Evolutionary conservation across 768 basidiomycete genomes (phyloP).

Genomic region (Termitomyces sp.): DNA sequence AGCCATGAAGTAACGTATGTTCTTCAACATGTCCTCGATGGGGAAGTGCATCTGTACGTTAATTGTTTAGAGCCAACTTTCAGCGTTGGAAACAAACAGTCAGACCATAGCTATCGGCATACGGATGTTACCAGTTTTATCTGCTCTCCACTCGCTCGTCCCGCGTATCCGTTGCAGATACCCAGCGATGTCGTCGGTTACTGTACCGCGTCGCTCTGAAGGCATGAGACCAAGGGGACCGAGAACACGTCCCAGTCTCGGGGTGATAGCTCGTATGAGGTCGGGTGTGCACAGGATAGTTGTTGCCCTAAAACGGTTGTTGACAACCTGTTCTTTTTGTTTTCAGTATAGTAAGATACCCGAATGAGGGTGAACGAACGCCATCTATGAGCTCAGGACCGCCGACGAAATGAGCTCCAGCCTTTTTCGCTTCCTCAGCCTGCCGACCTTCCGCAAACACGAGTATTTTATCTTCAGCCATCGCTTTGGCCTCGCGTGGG

Average conservation of each 20-base stretch:
- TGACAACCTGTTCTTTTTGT: constrained; percentile 49
- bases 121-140: constrained; percentile 79
- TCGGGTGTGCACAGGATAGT: constrained; percentile 80
- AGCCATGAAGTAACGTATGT: constrained; percentile 69
- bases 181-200: constrained; percentile 81
- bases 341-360: constrained; percentile 1
- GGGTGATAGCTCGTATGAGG: constrained; percentile 72
- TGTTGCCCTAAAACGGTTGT: constrained; percentile 70
- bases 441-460: constrained; percentile 87
- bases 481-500: constrained; percentile 73
- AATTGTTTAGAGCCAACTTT: background rate
- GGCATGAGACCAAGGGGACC: constrained; percentile 96
- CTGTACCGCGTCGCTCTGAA: constrained; percentile 87
- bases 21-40: constrained; percentile 68
- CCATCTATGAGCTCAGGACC: constrained; percentile 86
- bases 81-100: constrained; percentile 4
- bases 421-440: constrained; percentile 77
- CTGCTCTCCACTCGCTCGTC: constrained; percentile 90
- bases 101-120: constrained; percentile 74
- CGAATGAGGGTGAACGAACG: constrained; percentile 38
- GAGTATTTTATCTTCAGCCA: constrained; percentile 70
- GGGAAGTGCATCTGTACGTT: constrained; percentile 64
- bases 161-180: constrained; percentile 78
- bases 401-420: constrained; percentile 89
- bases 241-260: constrained; percentile 70